Evolutionary conservation across 805 yeast genomes (phyloP).

Genomic region (Saccharomycopsis schoenii): DNA sequence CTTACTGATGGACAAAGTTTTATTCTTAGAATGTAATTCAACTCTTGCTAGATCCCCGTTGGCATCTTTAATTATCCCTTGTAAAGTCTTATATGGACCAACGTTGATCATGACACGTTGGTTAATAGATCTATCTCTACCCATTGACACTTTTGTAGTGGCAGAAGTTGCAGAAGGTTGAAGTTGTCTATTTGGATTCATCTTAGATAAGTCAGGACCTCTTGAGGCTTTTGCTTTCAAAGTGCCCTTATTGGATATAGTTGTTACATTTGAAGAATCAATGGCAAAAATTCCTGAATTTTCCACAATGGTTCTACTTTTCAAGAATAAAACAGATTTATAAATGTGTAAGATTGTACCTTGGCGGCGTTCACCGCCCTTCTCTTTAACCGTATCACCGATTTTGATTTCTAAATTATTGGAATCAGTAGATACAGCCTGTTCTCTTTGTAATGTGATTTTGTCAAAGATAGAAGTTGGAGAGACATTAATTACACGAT

Average conservation of each 20-base stretch:
- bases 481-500: constrained; percentile 57
- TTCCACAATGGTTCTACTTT: constrained; percentile 69
- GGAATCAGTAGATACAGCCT: constrained; percentile 80
- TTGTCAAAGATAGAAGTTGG: constrained; percentile 81
- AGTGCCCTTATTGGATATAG: constrained; percentile 78
- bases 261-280: constrained; percentile 63
- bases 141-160: constrained; percentile 34
- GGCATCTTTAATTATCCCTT: constrained; percentile 89
- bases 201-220: constrained; percentile 54
- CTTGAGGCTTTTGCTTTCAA: constrained; percentile 37
- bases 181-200: constrained; percentile 69
- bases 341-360: constrained; percentile 84
- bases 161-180: constrained; percentile 47
- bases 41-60: constrained; percentile 87
- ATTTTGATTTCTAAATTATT: constrained; percentile 76
- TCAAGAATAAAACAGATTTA: constrained; percentile 68
- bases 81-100: constrained; percentile 86
- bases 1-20: constrained; percentile 77
- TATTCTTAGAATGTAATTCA: constrained; percentile 87
- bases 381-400: constrained; percentile 90
- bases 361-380: constrained; percentile 73
- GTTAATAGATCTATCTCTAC: constrained; percentile 73
- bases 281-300: constrained; percentile 88
- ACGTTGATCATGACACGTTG: constrained; percentile 83
- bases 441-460: constrained; percentile 51